These are phyloP conservation scores for Bipolaris sorokiniana DNA, from an alignment of 2,329 filamentous ascomycete species.

Conservation along the genomic window DNA sequence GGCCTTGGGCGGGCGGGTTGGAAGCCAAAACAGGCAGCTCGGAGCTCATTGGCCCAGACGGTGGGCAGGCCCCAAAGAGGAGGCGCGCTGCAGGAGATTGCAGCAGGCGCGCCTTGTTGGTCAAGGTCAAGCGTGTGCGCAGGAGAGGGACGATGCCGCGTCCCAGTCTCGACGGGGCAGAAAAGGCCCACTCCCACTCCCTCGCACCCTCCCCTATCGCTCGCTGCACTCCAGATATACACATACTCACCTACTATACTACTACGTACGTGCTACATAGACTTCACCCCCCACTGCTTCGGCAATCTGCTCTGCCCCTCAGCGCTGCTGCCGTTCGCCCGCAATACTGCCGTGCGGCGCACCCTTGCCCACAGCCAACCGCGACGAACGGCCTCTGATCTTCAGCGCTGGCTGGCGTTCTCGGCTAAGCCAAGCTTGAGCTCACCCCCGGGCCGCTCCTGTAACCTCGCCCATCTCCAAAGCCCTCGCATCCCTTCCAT, in stretches of 20 bases:
- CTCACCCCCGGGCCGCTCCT: constrained; percentile 34
- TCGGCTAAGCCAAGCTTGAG: constrained; percentile 40
- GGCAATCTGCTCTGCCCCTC: background rate
- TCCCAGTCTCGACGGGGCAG: background rate
- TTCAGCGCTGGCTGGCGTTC: constrained; percentile 29
- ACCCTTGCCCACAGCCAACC: constrained; percentile 1
- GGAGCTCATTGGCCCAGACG: background rate
- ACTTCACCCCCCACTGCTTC: background rate
- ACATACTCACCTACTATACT: background rate
- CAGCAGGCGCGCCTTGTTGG: constrained; percentile 36
- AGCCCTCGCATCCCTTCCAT: constrained; percentile 30
- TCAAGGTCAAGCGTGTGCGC: constrained; percentile 19
- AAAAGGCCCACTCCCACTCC: background rate
- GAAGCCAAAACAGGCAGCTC: constrained; percentile 9
- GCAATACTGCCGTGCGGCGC: background rate
- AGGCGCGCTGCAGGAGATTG: constrained; percentile 38
- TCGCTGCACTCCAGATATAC: background rate
- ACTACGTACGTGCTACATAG: background rate
- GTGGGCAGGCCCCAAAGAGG: constrained; percentile 21
- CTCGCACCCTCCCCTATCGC: background rate
- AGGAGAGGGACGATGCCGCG: background rate
- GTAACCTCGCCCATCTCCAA: constrained; percentile 41
- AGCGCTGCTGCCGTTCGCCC: background rate
- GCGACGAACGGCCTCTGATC: constrained; percentile 24
- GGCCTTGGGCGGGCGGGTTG: constrained; percentile 18